Evolutionary conservation across 2,329 filamentous ascomycete genomes (phyloP).

Genomic region (Sphaerostilbella broomeana): DNA sequence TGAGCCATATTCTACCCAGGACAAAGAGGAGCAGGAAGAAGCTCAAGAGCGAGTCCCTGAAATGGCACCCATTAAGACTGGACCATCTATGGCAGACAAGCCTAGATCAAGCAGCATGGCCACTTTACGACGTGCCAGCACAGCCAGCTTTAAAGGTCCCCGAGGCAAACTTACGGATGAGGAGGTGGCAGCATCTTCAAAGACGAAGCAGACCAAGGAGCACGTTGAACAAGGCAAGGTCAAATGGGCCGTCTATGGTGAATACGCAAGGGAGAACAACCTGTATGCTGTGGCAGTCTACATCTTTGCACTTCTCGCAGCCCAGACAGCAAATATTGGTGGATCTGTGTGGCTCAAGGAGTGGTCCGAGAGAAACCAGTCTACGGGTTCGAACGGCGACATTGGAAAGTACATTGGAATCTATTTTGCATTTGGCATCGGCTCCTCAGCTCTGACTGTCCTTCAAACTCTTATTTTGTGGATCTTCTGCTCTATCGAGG

Average conservation of each 20-base stretch:
- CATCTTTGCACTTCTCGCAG: conserved; percentile 64
- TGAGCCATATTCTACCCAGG: conserved; percentile 43
- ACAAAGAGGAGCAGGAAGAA: conserved; percentile 65
- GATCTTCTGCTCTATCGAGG: conserved; percentile 99
- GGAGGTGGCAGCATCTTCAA: conserved; percentile 63
- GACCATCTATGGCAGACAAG: conserved; percentile 42
- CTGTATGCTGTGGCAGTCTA: conserved; percentile 77
- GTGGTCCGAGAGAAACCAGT: conserved; percentile 78
- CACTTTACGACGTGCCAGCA: conserved; percentile 83
- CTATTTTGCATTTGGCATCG: conserved; percentile 92
- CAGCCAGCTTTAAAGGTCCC: conserved; percentile 81
- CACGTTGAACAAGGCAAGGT: conserved; percentile 92
- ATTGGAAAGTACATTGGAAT: conserved; percentile 89
- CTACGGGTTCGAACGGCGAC: conserved; percentile 60
- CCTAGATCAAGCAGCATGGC: conserved; percentile 63
- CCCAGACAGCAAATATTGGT: conserved; percentile 76
- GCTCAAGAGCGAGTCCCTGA: conserved; percentile 71
- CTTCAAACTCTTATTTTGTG: conserved; percentile 90
- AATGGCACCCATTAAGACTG: conserved; percentile 65
- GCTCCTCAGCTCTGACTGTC: conserved; percentile 76
- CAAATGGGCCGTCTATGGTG: conserved; percentile 86
- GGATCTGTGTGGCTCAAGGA: conserved; percentile 89
- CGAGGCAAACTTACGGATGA: conserved; percentile 81
- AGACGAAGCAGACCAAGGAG: conserved; percentile 82
- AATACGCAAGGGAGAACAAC: conserved; percentile 95